Percentiles rank a stretch among this genome's conserved stretches.
These are phyloP conservation scores for Paramecium caudatum DNA, from an alignment of 73 alveolate genomes.

Conservation along the genomic window DNA sequence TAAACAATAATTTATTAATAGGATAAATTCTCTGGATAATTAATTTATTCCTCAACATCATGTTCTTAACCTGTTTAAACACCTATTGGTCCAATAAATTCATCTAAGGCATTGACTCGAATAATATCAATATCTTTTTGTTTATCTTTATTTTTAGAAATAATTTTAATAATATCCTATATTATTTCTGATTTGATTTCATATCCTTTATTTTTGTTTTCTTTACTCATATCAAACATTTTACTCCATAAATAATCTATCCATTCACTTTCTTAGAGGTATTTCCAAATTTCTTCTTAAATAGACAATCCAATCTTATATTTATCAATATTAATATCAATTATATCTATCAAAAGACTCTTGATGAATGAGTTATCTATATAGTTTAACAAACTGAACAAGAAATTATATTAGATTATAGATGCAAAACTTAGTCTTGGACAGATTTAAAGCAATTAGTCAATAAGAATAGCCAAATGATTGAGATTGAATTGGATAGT, in stretches of 20 bases:
- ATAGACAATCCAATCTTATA: conserved; percentile 15
- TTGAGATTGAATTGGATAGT: background rate
- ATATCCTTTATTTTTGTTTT: background rate
- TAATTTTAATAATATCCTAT: too few species aligned
- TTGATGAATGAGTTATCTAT: background rate
- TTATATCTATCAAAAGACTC: background rate
- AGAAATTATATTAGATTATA: background rate
- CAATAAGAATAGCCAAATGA: conserved; percentile 17
- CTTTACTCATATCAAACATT: background rate
- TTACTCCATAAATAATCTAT: background rate
- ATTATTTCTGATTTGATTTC: background rate
- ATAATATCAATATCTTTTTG: conserved; percentile 33
- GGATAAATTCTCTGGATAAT: conserved; percentile 4
- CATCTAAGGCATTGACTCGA: background rate
- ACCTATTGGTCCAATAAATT: conserved; percentile 18
- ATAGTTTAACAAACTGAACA: background rate
- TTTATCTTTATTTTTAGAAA: background rate
- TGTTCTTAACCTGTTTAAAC: background rate
- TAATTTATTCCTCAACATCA: background rate
- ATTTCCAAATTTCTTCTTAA: conserved; percentile 26
- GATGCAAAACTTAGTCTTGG: background rate
- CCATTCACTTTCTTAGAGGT: background rate
- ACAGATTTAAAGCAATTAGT: background rate
- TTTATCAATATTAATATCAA: conserved; percentile 1
- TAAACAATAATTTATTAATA: background rate